Evolutionary conservation across 805 yeast species (phyloP), one percentile per base, ranked within the genome.

Genomic region (Wickerhamomyces canadensis): DNA sequence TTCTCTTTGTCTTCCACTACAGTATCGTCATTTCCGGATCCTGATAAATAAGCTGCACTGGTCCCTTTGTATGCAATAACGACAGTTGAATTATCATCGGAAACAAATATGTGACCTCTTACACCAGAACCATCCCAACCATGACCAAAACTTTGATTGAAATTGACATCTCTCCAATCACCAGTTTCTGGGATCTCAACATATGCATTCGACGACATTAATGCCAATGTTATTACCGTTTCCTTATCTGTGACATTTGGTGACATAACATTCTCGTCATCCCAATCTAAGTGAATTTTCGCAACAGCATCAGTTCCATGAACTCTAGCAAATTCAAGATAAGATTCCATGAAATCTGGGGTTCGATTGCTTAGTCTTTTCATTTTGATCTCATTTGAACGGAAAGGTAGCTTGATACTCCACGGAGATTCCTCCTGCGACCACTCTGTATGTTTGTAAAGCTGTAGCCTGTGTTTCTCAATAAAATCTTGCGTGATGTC

Each of bases 61-160:
- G 98, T 91, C 2, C 98, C 98, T 58, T 93, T 93, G 40, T 87
- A 68, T 0, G 95, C 77, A 22, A 93, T 74, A 2, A 93, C 82
- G 13, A 86, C 85, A 0, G 72, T 62, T 9, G 70, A 56, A 3
- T 78, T 70, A 34, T 69, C 71, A 41, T 74, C 77, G 34, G 75
- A 71, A 8, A 77, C 79, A 61, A 93, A 93, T 1, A 93, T 77
- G 56, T 93, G 96, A 3, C 98, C 98, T 31, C 98, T 68, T 3
- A 93, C 61, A 1, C 97, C 97, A 43, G 75, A 78, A 9, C 68
- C 79, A 44, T 77, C 73, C 98, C 98, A 93, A 3, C 98, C 98
- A 57, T 81, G 81, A 14, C 80, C 76, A 11, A 62, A 49, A n/a
- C 73, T 67, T 21, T 68, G 63, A 42, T 74, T 67, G 67, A 80